Base-by-base conservation (phyloP, 2,329 filamentous ascomycete species). In the Alternaria postmessia region DNA sequence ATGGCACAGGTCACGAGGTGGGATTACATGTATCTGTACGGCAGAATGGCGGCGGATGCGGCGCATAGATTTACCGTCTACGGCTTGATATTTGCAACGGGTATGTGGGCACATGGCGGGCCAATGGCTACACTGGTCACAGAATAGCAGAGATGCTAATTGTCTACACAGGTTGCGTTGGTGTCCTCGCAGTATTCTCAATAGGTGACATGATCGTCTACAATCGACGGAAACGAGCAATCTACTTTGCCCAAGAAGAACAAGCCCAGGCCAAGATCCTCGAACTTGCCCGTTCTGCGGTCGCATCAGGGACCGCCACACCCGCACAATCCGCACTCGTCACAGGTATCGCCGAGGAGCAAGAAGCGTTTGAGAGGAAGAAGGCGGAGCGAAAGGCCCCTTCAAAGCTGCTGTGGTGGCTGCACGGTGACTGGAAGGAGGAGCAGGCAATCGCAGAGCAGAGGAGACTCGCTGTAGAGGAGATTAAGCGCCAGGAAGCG, bases 121-220 rank as follows among this genome's bases (percentile, higher is more conserved):
- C n/a, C 66, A 67, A 68, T 70, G 54, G 59, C 60, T 49, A 16
- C 12, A 51, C 7, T 28, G 34, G 30, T 26, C 12, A 47, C 2
- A 9, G 26, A 8, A 24, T 24, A 38, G 24, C 46, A 24, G n/a
- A 3, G 0, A 22, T 55, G 24, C 63, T 73, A 54, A 73, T 39
- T 39, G 22, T 20, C 22, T 16, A 28, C 54, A 44, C 74, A 86
- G 88, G 88, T 59, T 80, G 89, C 62, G 83, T 85, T 52, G 86
- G 83, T 67, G 84, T 85, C 42, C 84, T 90, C 44, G 88, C 87
- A 38, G 82, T 86, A 39, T 89, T 89, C 74, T 88, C 88, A 9
- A 83, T 89, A 65, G 83, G 86, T 61, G 88, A 89, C 70, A 86
- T 91, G 82, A 83, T 90, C 59, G 78, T 89, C 61, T 88, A 90